Base-by-base conservation (phyloP, 208 protist genomes). In the Porcisia hertigi region DNA sequence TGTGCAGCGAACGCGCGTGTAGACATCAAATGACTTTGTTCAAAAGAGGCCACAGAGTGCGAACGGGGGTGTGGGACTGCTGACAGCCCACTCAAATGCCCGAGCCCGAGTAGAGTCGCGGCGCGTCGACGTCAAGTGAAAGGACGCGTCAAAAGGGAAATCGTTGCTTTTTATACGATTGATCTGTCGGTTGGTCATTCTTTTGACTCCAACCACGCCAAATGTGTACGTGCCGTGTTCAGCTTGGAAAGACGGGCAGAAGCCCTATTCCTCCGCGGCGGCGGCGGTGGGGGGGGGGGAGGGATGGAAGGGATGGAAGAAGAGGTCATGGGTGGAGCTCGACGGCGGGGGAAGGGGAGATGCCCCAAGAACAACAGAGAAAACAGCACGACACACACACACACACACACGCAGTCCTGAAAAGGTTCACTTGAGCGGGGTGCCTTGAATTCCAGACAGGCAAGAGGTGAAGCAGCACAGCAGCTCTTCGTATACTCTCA, bases 381-480 rank as follows among this genome's bases (percentile, higher is more conserved):
- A 43, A 14, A 7, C 9, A 8, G 8, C 23, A 54, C 43, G 18
- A 16, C 39, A 53, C 41, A 18, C 20, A 23, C 30, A 57, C n/a
- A 41, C 20, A 11, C 45, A 72, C 49, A 47, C 25, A n/a, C 23
- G 14, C 0, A 25, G 16, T 30, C 34, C 39, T 20, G 47, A 52
- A 12, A 52, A 5, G 1, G 47, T 52, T 72, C 36, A 57, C 66
- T 14, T 49, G 8, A 30, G n/a, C 49, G 5, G 16, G 25, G 16
- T 4, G n/a, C 34, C 69, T 1, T 45, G 8, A 58, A 30, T 30
- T 47, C 69, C 36, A 20, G 16, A 4, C 30, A 72, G 49, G 49
- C 69, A 72, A 45, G 20, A 20, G 2, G 69, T 30, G 30, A 75
- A 75, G 71, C n/a, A 49, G 43, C 30, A 25, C 8, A 75, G 71